Conservation (phyloP, 2,329 filamentous ascomycete genomes). For the Aspergillus viridinutans region DNA sequence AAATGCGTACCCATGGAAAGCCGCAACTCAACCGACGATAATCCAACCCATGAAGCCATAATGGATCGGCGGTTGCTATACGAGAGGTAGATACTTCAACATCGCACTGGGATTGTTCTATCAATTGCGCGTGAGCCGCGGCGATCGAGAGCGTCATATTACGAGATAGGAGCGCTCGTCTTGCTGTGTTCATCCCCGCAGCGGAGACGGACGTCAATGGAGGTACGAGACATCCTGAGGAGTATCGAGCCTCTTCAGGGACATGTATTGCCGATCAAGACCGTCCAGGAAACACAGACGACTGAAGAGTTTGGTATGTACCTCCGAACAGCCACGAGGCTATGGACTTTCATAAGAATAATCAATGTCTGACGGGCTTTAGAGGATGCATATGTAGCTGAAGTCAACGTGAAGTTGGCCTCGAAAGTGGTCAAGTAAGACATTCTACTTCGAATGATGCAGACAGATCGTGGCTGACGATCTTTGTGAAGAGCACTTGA, state of each 20-base stretch:
- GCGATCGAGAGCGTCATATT: neutral
- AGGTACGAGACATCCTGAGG: slow-evolving; percentile 18
- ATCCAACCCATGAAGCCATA: neutral
- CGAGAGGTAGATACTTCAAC: neutral
- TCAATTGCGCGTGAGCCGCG: neutral
- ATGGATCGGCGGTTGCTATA: neutral
- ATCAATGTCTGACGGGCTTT: slow-evolving; percentile 5
- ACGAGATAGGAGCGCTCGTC: neutral
- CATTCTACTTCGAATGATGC: neutral
- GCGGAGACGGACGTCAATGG: slow-evolving; percentile 14
- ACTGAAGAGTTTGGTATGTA: slow-evolving; percentile 39
- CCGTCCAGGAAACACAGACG: slow-evolving; percentile 41
- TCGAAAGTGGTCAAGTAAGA: slow-evolving; percentile 42
- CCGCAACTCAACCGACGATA: neutral
- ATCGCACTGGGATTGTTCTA: neutral
- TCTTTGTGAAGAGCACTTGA: slow-evolving; percentile 34
- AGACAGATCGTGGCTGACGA: neutral
- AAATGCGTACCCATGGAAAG: neutral
- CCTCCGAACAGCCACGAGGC: too few species aligned
- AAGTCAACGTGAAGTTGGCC: slow-evolving; percentile 42
- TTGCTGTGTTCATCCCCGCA: neutral
- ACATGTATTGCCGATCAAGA: slow-evolving; percentile 38
- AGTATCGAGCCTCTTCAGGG: slow-evolving; percentile 29
- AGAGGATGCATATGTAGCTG: slow-evolving; percentile 43
- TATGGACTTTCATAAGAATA: neutral